Percentiles rank a stretch among this genome's conserved stretches.
Evolutionary conservation across 176 grass and related monocot genomes (phyloP).

Genomic region (Ensete ventricosum): DNA sequence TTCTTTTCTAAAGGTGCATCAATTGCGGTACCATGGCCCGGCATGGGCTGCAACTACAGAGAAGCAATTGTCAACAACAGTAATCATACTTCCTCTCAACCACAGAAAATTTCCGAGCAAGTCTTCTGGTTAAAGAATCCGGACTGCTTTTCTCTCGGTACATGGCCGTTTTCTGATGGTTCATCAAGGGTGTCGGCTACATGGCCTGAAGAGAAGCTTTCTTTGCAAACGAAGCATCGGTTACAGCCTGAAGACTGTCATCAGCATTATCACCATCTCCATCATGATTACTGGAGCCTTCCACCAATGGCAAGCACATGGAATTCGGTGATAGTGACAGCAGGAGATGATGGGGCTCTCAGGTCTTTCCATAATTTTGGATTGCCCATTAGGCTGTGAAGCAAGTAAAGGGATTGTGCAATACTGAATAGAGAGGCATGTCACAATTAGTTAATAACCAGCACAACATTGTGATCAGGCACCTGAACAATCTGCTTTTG

Average conservation of each 20-base stretch:
- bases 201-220: constrained; percentile 88
- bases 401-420: not conserved
- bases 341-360: constrained; percentile 51
- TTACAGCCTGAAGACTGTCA: not conserved
- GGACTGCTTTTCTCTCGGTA: constrained; percentile 35
- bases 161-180: constrained; percentile 32
- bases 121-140: constrained; percentile 1
- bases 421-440: not conserved
- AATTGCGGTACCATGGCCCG: constrained; percentile 51
- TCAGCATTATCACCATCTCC: constrained; percentile 8
- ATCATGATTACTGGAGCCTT: constrained; percentile 7
- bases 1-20: constrained; percentile 62
- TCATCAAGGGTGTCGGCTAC: constrained; percentile 32
- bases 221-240: not conserved
- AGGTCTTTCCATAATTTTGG: constrained; percentile 84
- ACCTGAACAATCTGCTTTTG: too few species aligned
- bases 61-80: not conserved
- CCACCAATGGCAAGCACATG: constrained; percentile 22
- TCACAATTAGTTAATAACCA: too few species aligned
- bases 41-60: constrained; percentile 12
- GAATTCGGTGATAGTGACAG: constrained; percentile 74
- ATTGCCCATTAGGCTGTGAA: constrained; percentile 56
- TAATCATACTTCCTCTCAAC: constrained; percentile 4
- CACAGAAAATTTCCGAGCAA: constrained; percentile 9
- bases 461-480: too few species aligned